Evolutionary conservation across 73 alveolate species (phyloP), one percentile per base, ranked within the genome.

Genomic region (Blepharisma stoltei): DNA sequence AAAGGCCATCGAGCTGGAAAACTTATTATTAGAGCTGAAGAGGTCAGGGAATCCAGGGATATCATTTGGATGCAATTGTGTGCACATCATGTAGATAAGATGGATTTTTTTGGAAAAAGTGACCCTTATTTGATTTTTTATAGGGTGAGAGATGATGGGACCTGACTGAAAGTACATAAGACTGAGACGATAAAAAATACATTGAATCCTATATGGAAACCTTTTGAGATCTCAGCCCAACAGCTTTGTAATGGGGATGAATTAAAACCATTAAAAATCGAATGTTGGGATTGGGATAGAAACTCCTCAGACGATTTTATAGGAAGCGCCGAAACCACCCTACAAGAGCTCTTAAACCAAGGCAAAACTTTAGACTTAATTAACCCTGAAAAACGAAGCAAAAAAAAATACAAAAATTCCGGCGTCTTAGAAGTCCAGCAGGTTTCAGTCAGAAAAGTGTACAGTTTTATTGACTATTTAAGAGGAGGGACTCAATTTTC

Each of bases 401-500:
- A 60, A 60, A 60, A 60, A n/a, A 60, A 60, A 25, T 60, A 60
- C 23, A 52, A 55, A 52, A n/a, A 20, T 65, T 46, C 53, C 21
- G 89, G 89, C 4, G 23, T 60, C 14, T 38, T 60, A n/a, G 73
- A 60, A 60, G 23, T 60, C 11, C n/a, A 14, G 18, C 14, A 38
- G 2, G 11, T 60, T 3, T 11, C 14, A 5, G 73, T 60, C 11
- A 18, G 11, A 60, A 60, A 60, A 60, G 45, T 20, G 0, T 38
- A 14, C 5, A 41, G 81, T 20, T 92, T 94, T 67, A 53, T 81
- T 66, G 87, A 87, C 45, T 92, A 84, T 14, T 54, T 90, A 46
- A 86, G 96, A 88, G 78, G 82, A 38, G 98, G 98, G 38, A 84
- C 88, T 83, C 83, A 83, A 21, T 69, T 94, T 6, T 84, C 80